Conservation (phyloP, 306 rosid genomes). For the Inga oerstediana region DNA sequence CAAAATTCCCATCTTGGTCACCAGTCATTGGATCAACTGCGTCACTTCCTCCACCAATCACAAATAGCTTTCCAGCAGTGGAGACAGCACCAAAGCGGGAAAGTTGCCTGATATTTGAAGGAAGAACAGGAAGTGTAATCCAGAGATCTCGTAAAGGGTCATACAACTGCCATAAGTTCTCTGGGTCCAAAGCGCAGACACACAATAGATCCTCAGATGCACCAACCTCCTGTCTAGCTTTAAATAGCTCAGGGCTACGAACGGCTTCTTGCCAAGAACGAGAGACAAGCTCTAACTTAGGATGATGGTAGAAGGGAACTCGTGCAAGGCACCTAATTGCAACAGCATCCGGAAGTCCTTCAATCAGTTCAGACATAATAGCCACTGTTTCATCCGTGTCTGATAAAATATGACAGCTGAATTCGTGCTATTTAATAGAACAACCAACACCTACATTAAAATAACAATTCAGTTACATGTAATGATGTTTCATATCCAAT, state of each 20-base stretch:
- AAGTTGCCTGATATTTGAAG: constrained; percentile 86
- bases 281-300: constrained; percentile 83
- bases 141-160: constrained; percentile 90
- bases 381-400: constrained; percentile 55
- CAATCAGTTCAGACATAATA: constrained; percentile 91
- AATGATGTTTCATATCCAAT: constrained; percentile 26
- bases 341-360: constrained; percentile 94
- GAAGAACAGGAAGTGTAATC: constrained; percentile 96
- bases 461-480: constrained; percentile 12
- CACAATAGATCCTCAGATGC: constrained; percentile 80
- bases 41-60: constrained; percentile 96
- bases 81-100: constrained; percentile 92
- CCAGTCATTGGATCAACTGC: constrained; percentile 97
- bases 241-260: constrained; percentile 80
- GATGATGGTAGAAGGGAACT: constrained; percentile 92
- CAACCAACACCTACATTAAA: constrained; percentile 38
- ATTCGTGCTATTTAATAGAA: constrained; percentile 28
- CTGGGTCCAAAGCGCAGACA: constrained; percentile 94
- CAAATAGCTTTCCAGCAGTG: constrained; percentile 81
- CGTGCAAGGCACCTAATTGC: constrained; percentile 93
- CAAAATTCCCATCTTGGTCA: constrained; percentile 95
- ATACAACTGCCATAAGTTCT: constrained; percentile 93
- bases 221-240: constrained; percentile 81
- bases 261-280: constrained; percentile 87
- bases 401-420: constrained; percentile 32